Evolutionary conservation across 1,284 basidiomycete species (phyloP).

Genomic region (Cryptococcus hybrid): DNA sequence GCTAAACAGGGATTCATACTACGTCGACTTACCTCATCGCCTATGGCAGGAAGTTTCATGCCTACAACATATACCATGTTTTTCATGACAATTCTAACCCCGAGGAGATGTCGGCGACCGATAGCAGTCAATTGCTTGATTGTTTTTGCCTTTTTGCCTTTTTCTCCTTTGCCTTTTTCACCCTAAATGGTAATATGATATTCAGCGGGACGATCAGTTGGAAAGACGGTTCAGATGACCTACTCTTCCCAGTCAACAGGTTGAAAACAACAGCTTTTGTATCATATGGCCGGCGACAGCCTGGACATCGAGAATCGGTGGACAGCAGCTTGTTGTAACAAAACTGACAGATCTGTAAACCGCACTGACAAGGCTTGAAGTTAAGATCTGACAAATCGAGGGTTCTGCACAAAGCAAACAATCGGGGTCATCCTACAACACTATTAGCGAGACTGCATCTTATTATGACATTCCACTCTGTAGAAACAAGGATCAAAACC

Average conservation of each 20-base stretch:
- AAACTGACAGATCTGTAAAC: conserved; percentile 99
- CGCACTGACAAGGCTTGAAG: conserved; percentile 99
- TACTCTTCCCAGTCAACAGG: conserved; percentile 95
- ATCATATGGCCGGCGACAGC: conserved; percentile 90
- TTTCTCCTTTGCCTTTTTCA: conserved; percentile 91
- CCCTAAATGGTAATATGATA: conserved; percentile 55
- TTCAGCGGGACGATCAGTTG: not conserved
- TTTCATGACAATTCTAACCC: conserved; percentile 94
- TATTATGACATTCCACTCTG: not conserved
- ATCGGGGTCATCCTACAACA: conserved; percentile 86
- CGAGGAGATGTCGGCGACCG: conserved; percentile 83
- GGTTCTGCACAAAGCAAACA: conserved; percentile 98
- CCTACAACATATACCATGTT: conserved; percentile 97
- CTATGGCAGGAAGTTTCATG: conserved; percentile 66
- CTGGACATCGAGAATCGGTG: conserved; percentile 96
- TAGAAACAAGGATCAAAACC: not conserved
- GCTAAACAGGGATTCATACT: not conserved
- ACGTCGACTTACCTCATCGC: conserved; percentile 71
- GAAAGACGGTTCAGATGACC: conserved; percentile 43
- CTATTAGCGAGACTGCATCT: not conserved
- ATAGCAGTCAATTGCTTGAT: conserved; percentile 91
- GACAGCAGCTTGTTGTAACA: conserved; percentile 99
- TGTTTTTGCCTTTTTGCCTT: conserved; percentile 95
- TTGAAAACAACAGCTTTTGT: conserved; percentile 91
- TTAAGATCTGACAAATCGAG: conserved; percentile 99